Percentiles rank a stretch among this genome's conserved stretches.
Conservation (phyloP, 2,329 filamentous ascomycete genomes). For the Pestalotiopsis fici region DNA sequence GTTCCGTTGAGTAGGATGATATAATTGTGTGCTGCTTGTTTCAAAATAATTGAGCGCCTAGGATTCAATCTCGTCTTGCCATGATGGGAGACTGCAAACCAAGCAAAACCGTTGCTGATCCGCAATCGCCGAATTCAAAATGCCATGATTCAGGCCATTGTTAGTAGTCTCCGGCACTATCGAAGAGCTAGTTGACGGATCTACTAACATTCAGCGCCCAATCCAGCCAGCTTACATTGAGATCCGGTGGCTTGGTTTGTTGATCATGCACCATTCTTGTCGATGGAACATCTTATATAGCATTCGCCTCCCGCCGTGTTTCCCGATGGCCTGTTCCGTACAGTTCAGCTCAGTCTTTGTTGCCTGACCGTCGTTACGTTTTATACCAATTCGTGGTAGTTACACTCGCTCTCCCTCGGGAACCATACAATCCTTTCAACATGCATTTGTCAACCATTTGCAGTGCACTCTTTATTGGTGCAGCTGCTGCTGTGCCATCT, state of each 20-base stretch:
- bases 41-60: no score
- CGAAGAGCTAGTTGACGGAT: not conserved
- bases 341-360: not conserved
- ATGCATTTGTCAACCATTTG: not conserved
- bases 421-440: not conserved
- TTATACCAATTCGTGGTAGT: not conserved
- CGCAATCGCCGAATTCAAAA: not conserved
- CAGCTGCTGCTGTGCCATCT: not conserved
- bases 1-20: no score
- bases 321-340: not conserved
- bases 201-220: not conserved
- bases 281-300: not conserved
- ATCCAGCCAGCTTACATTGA: not conserved
- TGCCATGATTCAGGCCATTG: not conserved
- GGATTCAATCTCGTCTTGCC: no score
- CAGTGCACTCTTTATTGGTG: not conserved
- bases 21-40: no score
- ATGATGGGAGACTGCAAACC: no score
- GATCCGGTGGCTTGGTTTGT: not conserved
- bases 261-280: not conserved
- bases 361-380: not conserved
- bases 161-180: not conserved
- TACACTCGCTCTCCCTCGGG: not conserved
- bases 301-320: not conserved
- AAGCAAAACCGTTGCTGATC: not conserved